phyloP scores from a whole-genome alignment of 495 filamentous ascomycete species.

The Stereocaulon alpinum region DNA sequence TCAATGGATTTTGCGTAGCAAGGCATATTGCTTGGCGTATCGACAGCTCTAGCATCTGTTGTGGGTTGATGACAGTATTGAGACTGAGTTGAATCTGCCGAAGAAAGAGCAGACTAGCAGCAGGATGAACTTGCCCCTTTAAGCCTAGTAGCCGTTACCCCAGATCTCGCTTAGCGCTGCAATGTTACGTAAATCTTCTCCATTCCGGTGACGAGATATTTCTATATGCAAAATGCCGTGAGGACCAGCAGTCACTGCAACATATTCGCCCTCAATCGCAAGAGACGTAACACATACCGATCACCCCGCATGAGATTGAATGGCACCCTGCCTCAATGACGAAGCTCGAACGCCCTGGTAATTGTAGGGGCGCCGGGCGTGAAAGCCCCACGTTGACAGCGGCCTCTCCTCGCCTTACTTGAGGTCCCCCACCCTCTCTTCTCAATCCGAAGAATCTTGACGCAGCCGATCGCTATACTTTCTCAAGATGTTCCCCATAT shows the following conservation, averaged over 20 bases:
- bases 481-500: neutral
- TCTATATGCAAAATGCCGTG: neutral
- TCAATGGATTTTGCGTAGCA: too few species aligned
- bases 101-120: too few species aligned
- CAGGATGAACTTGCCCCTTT: neutral
- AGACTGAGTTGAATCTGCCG: too few species aligned
- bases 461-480: neutral
- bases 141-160: neutral
- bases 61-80: too few species aligned
- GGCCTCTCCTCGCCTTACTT: neutral
- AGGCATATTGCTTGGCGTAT: too few species aligned
- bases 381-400: too few species aligned
- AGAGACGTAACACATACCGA: neutral
- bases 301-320: too few species aligned
- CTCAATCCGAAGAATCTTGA: neutral
- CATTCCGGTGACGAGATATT: neutral
- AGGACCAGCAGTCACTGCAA: too few species aligned
- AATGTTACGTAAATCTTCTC: slow-evolving; percentile 1
- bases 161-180: slow-evolving; percentile 2
- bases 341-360: neutral
- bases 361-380: neutral
- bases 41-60: too few species aligned
- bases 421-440: neutral
- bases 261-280: neutral
- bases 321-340: neutral